These are phyloP conservation scores for Arachnopeziza araneosa DNA, from an alignment of 2,329 filamentous ascomycete genomes.

Conservation along the genomic window DNA sequence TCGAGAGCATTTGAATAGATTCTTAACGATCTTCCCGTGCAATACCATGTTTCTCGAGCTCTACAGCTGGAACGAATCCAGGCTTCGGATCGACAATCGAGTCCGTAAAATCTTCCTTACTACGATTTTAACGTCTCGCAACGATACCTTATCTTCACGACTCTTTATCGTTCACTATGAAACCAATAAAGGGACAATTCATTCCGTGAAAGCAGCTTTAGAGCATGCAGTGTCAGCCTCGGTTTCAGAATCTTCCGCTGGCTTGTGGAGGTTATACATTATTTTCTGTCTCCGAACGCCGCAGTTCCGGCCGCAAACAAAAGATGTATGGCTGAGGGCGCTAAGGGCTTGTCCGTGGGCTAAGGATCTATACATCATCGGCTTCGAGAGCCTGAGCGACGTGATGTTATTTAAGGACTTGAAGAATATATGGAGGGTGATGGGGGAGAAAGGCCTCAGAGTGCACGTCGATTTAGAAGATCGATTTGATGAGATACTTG, in stretches of 20 bases:
- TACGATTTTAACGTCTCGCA: constrained; percentile 29
- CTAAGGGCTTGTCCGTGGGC: constrained; percentile 56
- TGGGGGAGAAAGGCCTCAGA: constrained; percentile 57
- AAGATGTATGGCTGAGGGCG: constrained; percentile 49
- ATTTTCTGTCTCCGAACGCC: constrained; percentile 40
- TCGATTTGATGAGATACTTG: constrained; percentile 22
- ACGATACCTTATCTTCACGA: constrained; percentile 41
- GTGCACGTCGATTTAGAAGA: constrained; percentile 50
- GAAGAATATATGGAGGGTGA: constrained; percentile 46
- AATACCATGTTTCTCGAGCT: constrained; percentile 73
- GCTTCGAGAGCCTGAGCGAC: constrained; percentile 40
- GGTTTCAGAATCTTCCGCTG: constrained; percentile 34
- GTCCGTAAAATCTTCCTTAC: constrained; percentile 59
- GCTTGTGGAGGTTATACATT: constrained; percentile 47
- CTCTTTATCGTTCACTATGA: constrained; percentile 52
- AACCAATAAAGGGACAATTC: constrained; percentile 42
- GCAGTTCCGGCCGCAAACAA: constrained; percentile 35
- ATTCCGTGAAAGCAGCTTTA: constrained; percentile 50
- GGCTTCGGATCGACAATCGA: constrained; percentile 69
- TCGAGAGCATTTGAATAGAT: constrained; percentile 54
- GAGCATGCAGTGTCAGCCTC: constrained; percentile 42
- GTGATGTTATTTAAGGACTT: constrained; percentile 38
- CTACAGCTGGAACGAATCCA: constrained; percentile 67
- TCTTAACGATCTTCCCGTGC: constrained; percentile 60
- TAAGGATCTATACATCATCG: constrained; percentile 53